A percentile compares a stretch with the other conserved stretches of the same genome.
phyloP scores from a whole-genome alignment of 2,329 filamentous ascomycete genomes.

The Camillea tinctor region DNA sequence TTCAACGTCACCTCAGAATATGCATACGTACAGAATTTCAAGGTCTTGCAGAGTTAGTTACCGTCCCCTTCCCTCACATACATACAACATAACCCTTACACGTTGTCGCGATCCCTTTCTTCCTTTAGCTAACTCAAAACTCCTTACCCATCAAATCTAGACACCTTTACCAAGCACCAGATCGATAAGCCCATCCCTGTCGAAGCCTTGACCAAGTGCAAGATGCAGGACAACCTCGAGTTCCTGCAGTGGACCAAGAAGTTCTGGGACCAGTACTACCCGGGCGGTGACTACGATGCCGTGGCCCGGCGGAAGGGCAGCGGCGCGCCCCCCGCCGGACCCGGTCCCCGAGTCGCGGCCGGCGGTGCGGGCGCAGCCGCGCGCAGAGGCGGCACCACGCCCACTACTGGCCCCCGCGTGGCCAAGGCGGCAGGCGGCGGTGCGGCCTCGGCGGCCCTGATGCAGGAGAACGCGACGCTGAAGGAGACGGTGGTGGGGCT shows the following conservation, averaged over 20 bases:
- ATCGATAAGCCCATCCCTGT: conserved; percentile 91
- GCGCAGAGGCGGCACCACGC: conserved; percentile 58
- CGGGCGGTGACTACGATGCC: conserved; percentile 95
- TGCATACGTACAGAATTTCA: conserved; percentile 97
- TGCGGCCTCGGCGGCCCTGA: conserved; percentile 68
- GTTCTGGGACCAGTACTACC: conserved; percentile 98
- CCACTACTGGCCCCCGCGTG: conserved; percentile 54
- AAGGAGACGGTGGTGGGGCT: conserved; percentile 95
- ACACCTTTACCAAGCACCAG: conserved; percentile 79
- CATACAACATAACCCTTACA: no score
- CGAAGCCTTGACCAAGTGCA: conserved; percentile 89
- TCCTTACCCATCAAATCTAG: conserved; percentile 43
- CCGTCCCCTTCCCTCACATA: conserved; percentile 1
- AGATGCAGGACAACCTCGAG: conserved; percentile 99
- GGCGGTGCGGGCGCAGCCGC: conserved; percentile 51
- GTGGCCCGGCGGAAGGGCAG: conserved; percentile 79
- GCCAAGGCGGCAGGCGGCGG: conserved; percentile 40
- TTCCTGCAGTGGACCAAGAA: conserved; percentile 96
- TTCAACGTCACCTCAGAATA: conserved; percentile 98
- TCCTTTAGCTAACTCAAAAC: background rate
- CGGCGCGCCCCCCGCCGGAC: conserved; percentile 52
- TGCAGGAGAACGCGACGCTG: conserved; percentile 81
- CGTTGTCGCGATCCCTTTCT: background rate
- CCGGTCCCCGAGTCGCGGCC: conserved; percentile 36
- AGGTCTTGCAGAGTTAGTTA: conserved; percentile 85